Base-by-base conservation (phyloP, 139 green algal species). In the Chlorokybus atmophyticus region DNA sequence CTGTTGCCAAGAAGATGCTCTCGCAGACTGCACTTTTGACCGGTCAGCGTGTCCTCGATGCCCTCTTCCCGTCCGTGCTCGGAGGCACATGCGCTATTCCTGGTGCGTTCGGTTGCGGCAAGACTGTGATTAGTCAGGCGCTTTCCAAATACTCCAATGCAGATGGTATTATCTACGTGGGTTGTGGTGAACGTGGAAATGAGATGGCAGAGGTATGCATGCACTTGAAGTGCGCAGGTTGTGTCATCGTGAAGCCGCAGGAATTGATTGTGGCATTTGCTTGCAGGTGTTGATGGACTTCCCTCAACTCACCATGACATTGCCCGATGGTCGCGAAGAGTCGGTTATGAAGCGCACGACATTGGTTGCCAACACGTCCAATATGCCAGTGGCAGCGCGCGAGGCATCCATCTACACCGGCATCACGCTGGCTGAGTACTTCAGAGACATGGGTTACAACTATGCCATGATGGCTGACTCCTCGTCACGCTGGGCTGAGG, bases 331-430 rank as follows among this genome's bases (percentile, higher is more conserved):
- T 0, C 75, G 88, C 2, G 91, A 98, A 74, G 91, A 96, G 76
- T 85, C 64, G 55, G 95, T 98, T 77, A 98, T 98, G 90, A 93
- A 97, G 81, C 82, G 89, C 55, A 96, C 89, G 5, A 92, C 81
- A 25, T 76, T 97, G 64, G 85, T 99, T 50, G 91, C 91, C 56
- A 99, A 99, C 79, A 99, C 91, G 0, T 93, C 81, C 31, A 99
- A 99, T 81, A 99, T 99, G 91, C 91, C 91, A 10, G 91, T 99
- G 74, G 91, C 91, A 4, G 91, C 91, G 0, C 81, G 91, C 35
- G 91, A 99, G 80, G 91, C 91, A 17, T 98, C 91, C 60, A 99
- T 99, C 75, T 99, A 99, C 77, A 99, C 91, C 0, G 91, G 91
- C 52, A 99, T 99, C 75, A 99, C 91, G 7, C 78, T 99, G 62